Base-by-base conservation (phyloP, 306 rosid species). In the Hippophae tibetana region DNA sequence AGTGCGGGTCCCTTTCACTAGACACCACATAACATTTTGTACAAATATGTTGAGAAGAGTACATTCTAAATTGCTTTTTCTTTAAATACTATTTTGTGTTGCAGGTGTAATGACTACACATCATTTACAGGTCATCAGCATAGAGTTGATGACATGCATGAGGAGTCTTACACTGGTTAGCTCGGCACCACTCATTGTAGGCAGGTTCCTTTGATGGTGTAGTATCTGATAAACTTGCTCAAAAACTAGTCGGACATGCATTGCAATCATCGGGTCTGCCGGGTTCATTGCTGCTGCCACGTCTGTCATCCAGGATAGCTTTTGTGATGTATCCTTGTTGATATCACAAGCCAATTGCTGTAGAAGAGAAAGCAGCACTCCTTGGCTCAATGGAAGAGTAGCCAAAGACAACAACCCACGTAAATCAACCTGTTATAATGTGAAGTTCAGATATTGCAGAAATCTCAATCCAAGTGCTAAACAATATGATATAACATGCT, bases 341-440 rank as follows among this genome's bases (percentile, higher is more conserved):
- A 93, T 82, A 60, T 89, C 99, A 31, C 95, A 93, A 0, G 95
- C 95, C 77, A 93, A 58, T 68, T 93, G 99, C 70, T 93, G 99
- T 78, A 93, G 62, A 75, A 93, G 99, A 6, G 99, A 89, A 8
- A 93, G 90, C 56, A 93, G 75, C 60, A 89, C 97, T 52, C 97
- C 99, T 75, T 93, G 99, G 83, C 94, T 86, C 77, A 93, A 77
- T n/a, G 95, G 94, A 13, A 86, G 86, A 69, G 97, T 87, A 52
- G 63, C 86, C 74, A 71, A 56, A 12, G 87, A 50, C 75, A 93
- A 46, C 12, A 93, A 67, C 52, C 90, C 86, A 7, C 47, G 81
- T 13, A 93, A 76, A 76, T 89, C 95, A 70, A 86, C 95, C 99
- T 93, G 86, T 48, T 67, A 49, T 31, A 31, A 31, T 31, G 38